phyloP scores from a whole-genome alignment of 129 eudicot species.

The Glebionis coronaria region DNA sequence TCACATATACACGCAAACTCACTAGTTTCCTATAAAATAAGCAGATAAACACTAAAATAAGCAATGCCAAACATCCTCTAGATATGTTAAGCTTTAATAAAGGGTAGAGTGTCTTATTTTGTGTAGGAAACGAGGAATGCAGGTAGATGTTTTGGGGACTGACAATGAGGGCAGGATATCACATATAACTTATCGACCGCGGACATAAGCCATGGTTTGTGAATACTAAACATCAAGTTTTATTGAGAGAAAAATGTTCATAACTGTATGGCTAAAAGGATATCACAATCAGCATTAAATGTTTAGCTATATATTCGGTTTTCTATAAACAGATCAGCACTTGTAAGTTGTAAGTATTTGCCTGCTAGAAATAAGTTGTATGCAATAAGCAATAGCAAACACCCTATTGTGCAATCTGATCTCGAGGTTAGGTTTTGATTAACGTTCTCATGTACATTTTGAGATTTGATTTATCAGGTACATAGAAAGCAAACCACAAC shows the following conservation, averaged over 20 bases:
- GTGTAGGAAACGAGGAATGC: conserved; percentile 38
- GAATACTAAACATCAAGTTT: background rate
- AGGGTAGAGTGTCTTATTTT: conserved; percentile 25
- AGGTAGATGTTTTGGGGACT: conserved; percentile 42
- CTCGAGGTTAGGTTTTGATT: conserved; percentile 6
- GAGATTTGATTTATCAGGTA: conserved; percentile 40
- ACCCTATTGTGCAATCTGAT: background rate
- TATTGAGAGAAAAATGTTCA: background rate
- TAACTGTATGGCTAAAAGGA: background rate
- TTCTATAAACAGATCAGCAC: background rate
- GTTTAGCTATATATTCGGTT: background rate
- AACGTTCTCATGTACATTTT: background rate
- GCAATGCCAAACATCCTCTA: no score
- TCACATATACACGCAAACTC: no score
- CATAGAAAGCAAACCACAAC: no score
- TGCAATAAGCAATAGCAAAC: no score
- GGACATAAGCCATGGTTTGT: conserved; percentile 30
- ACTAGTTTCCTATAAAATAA: no score
- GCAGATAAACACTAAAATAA: no score
- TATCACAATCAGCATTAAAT: conserved; percentile 12
- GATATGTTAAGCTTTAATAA: conserved; percentile 10
- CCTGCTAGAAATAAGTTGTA: no score
- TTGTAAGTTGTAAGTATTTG: no score
- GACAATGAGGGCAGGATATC: no score
- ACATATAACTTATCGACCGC: no score